Base-by-base conservation (phyloP, 441 rosid species). In the Gossypium schwendimanii region DNA sequence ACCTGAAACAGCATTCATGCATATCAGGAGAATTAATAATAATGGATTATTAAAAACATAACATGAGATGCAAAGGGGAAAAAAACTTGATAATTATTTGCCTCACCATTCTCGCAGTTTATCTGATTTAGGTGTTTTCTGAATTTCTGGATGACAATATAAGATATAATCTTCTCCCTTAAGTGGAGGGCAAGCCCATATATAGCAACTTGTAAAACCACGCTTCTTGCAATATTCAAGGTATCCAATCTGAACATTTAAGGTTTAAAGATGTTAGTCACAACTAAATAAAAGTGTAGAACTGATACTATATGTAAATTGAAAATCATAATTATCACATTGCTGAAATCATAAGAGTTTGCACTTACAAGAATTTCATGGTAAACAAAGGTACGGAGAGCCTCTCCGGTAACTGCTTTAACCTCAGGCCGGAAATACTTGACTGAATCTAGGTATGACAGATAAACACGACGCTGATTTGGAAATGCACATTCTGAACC, bases 151-250 rank as follows among this genome's bases (percentile, higher is more conserved):
- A 87, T 96, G 99, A 73, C 99, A 96, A 76, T 96, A 93, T 60
- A 96, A 80, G 73, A 96, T 96, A 80, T 96, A 94, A 78, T 96
- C 99, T 89, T 96, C 99, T 21, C 99, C 98, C 87, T 96, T 94
- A 18, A 96, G 76, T 0, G 99, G 99, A 26, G 99, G 98, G 83
- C 99, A 96, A 59, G 99, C 98, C 99, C 98, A 96, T 76, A 96
- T 94, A 75, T 96, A 94, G 84, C 99, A 96, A 84, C 98, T 96
- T 7, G 99, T 92, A 85, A 96, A 96, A 70, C 99, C 99, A 73
- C 99, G 91, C 75, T 85, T 82, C 89, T 94, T 96, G 88, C 99
- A 96, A 79, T 94, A 96, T 73, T 96, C 99, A 62, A 96, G 96
- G 83, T 96, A 96, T 31, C 99, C 99, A 73, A 94, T 96, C 99